Evolutionary conservation across 768 basidiomycete genomes (phyloP).

Genomic region (Tulasnella calospora): DNA sequence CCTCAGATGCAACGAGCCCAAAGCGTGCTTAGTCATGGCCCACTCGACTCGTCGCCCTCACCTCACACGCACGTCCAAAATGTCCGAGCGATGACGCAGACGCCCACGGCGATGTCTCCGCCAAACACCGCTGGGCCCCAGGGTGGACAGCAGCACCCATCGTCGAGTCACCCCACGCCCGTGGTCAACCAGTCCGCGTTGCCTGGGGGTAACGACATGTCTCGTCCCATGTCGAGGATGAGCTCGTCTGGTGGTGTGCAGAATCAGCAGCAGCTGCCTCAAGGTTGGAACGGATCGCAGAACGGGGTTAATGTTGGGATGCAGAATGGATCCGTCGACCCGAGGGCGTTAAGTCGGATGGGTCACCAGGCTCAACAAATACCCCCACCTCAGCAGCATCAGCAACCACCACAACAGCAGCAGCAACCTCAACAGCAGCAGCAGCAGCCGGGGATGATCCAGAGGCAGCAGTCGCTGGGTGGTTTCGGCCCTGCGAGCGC

Average conservation of each 20-base stretch:
- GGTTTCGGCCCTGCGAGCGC: background rate
- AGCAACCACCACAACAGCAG: conserved; percentile 30
- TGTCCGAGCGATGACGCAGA: conserved; percentile 18
- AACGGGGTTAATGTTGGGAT: background rate
- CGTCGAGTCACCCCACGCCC: conserved; percentile 17
- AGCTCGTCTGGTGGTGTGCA: background rate
- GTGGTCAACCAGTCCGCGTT: conserved; percentile 9
- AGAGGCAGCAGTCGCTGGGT: background rate
- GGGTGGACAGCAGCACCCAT: too few relatives aligned
- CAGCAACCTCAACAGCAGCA: conserved; percentile 20
- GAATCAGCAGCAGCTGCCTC: conserved; percentile 26
- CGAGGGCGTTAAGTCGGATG: conserved; percentile 12
- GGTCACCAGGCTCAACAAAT: conserved; percentile 15
- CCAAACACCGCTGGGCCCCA: background rate
- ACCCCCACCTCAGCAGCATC: conserved; percentile 9
- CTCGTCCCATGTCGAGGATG: conserved; percentile 23
- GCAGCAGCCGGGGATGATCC: background rate
- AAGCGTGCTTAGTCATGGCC: conserved; percentile 5
- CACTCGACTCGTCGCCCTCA: background rate
- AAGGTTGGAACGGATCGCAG: conserved; percentile 26
- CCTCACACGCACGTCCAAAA: conserved; percentile 7
- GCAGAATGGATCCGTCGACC: conserved; percentile 7
- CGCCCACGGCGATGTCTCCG: conserved; percentile 21
- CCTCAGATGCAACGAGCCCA: conserved; percentile 11
- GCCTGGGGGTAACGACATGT: conserved; percentile 6